Conservation (phyloP, 2,329 filamentous ascomycete species). For the Colletotrichum orchidophilum region DNA sequence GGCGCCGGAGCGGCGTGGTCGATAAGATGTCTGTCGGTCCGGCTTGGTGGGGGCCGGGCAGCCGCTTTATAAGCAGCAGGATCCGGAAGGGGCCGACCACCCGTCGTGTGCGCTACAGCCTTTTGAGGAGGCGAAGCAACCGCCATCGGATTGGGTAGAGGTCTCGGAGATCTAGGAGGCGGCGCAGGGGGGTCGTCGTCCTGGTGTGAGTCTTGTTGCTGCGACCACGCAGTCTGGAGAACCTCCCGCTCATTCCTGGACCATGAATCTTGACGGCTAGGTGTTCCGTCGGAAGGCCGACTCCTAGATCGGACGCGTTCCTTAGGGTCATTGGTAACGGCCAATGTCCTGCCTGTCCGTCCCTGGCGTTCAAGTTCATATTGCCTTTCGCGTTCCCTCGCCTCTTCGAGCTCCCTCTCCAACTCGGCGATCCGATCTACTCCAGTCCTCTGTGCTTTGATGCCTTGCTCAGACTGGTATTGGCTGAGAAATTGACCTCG, state of each 20-base stretch:
- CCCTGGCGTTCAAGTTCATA: constrained; percentile 66
- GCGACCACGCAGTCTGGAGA: constrained; percentile 63
- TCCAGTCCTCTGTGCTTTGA: constrained; percentile 38
- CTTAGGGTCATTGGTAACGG: constrained; percentile 40
- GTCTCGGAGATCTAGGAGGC: constrained; percentile 45
- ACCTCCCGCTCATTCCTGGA: constrained; percentile 71
- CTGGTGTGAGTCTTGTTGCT: constrained; percentile 49
- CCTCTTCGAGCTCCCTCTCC: constrained; percentile 74
- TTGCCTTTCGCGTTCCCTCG: constrained; percentile 70
- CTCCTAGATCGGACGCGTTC: constrained; percentile 41
- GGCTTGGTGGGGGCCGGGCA: constrained; percentile 44
- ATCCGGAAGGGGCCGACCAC: constrained; percentile 63
- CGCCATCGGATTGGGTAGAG: constrained; percentile 51
- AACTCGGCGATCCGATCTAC: constrained; percentile 62
- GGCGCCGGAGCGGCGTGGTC: constrained; percentile 59
- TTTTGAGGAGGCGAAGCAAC: constrained; percentile 40
- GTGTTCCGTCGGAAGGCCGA: constrained; percentile 40
- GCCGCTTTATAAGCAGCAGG: constrained; percentile 47
- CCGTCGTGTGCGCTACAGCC: constrained; percentile 50
- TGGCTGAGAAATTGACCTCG: constrained; percentile 88
- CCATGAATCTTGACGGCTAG: constrained; percentile 72
- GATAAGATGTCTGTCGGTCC: constrained; percentile 67
- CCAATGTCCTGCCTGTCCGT: constrained; percentile 46
- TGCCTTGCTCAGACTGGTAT: constrained; percentile 77
- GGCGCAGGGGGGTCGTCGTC: constrained; percentile 38